These are phyloP conservation scores for Phytophthora gonapodyides DNA, from an alignment of 352 stramenopile genomes.

Conservation along the genomic window DNA sequence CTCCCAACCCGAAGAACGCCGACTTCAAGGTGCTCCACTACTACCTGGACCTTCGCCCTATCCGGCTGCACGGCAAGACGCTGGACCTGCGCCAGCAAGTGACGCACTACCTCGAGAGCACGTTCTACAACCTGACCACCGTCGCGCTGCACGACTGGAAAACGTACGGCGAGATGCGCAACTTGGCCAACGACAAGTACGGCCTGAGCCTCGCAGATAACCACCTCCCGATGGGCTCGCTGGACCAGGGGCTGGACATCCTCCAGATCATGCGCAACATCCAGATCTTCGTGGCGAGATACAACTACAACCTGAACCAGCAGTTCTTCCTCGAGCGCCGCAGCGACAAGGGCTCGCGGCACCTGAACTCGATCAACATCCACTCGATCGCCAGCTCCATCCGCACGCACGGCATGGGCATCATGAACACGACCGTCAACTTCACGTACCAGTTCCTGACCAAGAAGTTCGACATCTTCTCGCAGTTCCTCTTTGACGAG, in stretches of 20 bases:
- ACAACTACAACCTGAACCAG: conserved; percentile 97
- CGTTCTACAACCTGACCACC: conserved; percentile 96
- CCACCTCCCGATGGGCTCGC: conserved; percentile 91
- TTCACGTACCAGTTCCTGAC: conserved; percentile 96
- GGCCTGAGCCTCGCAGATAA: conserved; percentile 91
- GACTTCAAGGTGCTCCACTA: conserved; percentile 87
- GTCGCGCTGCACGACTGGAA: conserved; percentile 96
- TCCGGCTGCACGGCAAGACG: conserved; percentile 89
- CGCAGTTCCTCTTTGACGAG: conserved; percentile 94
- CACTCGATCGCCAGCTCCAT: conserved; percentile 92
- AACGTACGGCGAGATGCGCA: conserved; percentile 94
- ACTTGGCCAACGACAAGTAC: conserved; percentile 93
- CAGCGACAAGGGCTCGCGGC: conserved; percentile 90
- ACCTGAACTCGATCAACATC: conserved; percentile 94
- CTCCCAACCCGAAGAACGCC: conserved; percentile 81
- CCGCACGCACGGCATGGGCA: conserved; percentile 95
- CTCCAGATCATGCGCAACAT: conserved; percentile 97
- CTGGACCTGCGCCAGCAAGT: conserved; percentile 88
- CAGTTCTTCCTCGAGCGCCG: conserved; percentile 95
- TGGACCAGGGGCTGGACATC: conserved; percentile 93
- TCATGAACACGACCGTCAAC: conserved; percentile 96
- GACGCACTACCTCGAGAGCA: conserved; percentile 93
- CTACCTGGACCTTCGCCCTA: conserved; percentile 85
- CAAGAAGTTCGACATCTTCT: conserved; percentile 92
- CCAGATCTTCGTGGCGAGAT: conserved; percentile 89